Percentiles rank a stretch among this genome's conserved stretches.
Conservation (phyloP, 495 filamentous ascomycete species). For the Platismatia glauca region DNA sequence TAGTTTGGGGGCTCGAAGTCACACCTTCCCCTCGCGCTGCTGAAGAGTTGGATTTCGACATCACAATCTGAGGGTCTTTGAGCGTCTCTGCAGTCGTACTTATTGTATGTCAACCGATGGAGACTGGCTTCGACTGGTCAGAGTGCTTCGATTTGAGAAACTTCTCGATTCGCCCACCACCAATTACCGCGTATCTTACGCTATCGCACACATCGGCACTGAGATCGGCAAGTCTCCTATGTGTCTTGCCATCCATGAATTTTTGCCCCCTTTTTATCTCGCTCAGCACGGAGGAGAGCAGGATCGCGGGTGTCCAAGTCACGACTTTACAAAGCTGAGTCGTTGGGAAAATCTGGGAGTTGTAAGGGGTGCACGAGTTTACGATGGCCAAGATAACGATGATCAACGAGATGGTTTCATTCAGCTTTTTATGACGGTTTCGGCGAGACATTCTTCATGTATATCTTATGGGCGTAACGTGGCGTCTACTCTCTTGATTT, state of each 20-base stretch:
- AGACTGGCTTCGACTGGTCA: neutral
- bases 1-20: conserved; percentile 34
- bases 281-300: neutral
- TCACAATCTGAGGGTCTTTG: neutral
- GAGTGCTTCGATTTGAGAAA: neutral
- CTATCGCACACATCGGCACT: neutral
- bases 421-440: neutral
- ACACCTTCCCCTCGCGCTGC: conserved; percentile 33
- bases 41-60: conserved; percentile 20
- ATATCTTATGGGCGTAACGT: neutral
- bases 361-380: neutral
- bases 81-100: neutral
- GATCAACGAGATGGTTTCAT: neutral
- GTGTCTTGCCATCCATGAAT: neutral
- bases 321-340: neutral
- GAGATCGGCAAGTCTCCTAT: neutral
- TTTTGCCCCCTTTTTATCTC: neutral
- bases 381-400: neutral
- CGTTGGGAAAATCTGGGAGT: neutral
- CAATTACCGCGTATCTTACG: neutral
- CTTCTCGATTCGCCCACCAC: neutral
- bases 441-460: neutral
- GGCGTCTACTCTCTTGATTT: neutral
- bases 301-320: neutral
- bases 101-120: neutral